Evolutionary conservation across 345 rosid genomes (phyloP), one percentile per base, ranked within the genome.

Genomic region (Microthlaspi erraticum): DNA sequence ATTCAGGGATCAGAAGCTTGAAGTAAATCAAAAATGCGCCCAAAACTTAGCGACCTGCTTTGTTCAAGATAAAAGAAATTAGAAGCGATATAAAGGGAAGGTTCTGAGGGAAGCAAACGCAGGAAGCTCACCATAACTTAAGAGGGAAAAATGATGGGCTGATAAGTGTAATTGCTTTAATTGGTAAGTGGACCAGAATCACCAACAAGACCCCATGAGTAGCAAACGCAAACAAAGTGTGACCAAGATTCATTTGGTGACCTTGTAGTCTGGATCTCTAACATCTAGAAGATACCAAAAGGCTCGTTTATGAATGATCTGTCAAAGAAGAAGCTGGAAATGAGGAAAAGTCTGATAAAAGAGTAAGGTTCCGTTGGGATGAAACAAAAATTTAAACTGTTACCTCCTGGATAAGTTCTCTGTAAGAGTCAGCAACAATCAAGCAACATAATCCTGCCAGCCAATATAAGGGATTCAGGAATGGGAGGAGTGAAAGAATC

Each of bases 121-220:
- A 10, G 1, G 1, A 31, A 55, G n/a, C 71, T 73, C 64, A 73
- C 77, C 56, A 52, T 10, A 64, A 33, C 3, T 54, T 8, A 9
- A 73, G 71, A 32, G 77, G 65, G 20, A 65, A 65, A 54, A 73
- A 64, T 3, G 77, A 65, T 16, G 77, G 72, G 50, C 23, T 58
- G 48, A 64, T 32, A 1, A 18, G 44, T 4, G 71, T 18, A n/a
- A 58, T 66, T 45, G 63, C 58, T 48, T 33, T 65, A 2, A 73
- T 48, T 44, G 77, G 77, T 17, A 73, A 46, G 58, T 54, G 42
- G 37, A 18, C 1, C 65, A 49, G 8, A 58, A 57, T 56, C 64
- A 73, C 72, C 37, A 65, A 12, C 50, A 66, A 31, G 16, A 39
- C 50, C 52, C 72, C 72, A 65, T 65, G 71, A 34, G 37, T 11